Evolutionary conservation across 2,329 filamentous ascomycete genomes (phyloP).

Genomic region (Claviceps lovelessii): DNA sequence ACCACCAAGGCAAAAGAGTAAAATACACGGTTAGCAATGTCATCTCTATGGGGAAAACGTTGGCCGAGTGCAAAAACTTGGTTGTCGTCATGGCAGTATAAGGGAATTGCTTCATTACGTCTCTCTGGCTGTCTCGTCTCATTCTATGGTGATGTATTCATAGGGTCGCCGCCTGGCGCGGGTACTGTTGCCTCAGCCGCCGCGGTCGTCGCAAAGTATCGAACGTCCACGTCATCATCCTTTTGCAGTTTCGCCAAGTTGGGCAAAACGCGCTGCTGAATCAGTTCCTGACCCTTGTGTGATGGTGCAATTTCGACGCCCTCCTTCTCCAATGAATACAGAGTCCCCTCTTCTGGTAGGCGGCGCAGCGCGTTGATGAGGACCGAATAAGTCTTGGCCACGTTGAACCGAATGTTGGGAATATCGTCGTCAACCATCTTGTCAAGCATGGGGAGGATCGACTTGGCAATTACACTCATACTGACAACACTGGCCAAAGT

Average conservation of each 20-base stretch:
- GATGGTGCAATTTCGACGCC: slow-evolving; percentile 49
- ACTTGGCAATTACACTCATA: slow-evolving; percentile 81
- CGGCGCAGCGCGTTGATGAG: slow-evolving; percentile 85
- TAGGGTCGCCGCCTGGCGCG: slow-evolving; percentile 38
- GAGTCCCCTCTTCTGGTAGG: slow-evolving; percentile 74
- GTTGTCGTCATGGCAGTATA: slow-evolving; percentile 13
- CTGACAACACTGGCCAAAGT: slow-evolving; percentile 87
- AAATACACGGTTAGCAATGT: not conserved
- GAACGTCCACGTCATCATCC: slow-evolving; percentile 94
- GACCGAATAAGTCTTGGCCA: slow-evolving; percentile 90
- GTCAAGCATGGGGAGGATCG: slow-evolving; percentile 90
- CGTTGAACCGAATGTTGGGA: slow-evolving; percentile 98
- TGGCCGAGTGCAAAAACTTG: not conserved
- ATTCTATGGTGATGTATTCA: slow-evolving; percentile 52
- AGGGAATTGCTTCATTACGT: slow-evolving; percentile 39
- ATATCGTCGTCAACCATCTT: slow-evolving; percentile 89
- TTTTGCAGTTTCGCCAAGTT: slow-evolving; percentile 90
- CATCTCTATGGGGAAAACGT: not conserved
- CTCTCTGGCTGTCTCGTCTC: slow-evolving; percentile 16
- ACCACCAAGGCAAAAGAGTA: not conserved
- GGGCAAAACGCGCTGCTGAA: slow-evolving; percentile 73
- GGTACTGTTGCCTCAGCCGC: slow-evolving; percentile 42
- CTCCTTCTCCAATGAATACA: slow-evolving; percentile 72
- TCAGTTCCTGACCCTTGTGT: slow-evolving; percentile 60
- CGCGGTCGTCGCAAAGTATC: slow-evolving; percentile 92